Evolutionary conservation across 139 green algal genomes (phyloP), one percentile per base, ranked within the genome.

Genomic region (Chlorella sp.): DNA sequence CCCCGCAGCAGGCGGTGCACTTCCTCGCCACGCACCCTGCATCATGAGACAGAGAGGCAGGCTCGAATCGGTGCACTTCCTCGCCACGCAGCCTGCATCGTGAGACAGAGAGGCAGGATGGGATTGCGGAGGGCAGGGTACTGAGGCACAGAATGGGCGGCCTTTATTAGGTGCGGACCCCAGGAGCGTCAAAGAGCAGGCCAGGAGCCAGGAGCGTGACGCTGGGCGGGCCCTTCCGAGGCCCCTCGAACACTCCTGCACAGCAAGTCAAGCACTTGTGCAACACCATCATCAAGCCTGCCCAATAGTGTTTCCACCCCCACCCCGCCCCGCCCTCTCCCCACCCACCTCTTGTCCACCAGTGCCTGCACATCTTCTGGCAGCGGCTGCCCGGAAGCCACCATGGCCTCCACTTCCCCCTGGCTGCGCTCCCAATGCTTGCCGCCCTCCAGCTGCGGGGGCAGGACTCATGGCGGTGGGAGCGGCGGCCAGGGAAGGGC

Each of bases 361-460:
- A 93, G 3, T 40, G 86, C 81, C 61, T 86, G 71, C 36, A 92
- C 5, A 40, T 92, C 81, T 3, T 60, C 40, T 7, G 90, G 90
- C 15, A 91, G 69, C 12, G 66, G 32, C 73, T 83, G 30, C 15
- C 60, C 81, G 11, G 82, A 83, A 14, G 89, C 86, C 40, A 92
- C 78, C 90, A 93, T 30, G 30, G 90, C 83, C 19, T 78, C 53
- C 0, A 93, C 40, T 66, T 94, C 92, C 22, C 86, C 86, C 57
- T 89, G 89, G 39, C 89, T 93, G 73, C 90, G 90, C 37, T 87
- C 84, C 86, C 89, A 91, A 24, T 88, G 81, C 28, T 68, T 39
- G 21, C 87, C 90, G 37, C 92, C 92, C 57, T 92, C 90, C 57
- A 68, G 32, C 84, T 92, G 91, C 53, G 86, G 91, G 86, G n/a